These are phyloP conservation scores for Diplodia corticola DNA, from an alignment of 2,329 filamentous ascomycete genomes.

Conservation along the genomic window DNA sequence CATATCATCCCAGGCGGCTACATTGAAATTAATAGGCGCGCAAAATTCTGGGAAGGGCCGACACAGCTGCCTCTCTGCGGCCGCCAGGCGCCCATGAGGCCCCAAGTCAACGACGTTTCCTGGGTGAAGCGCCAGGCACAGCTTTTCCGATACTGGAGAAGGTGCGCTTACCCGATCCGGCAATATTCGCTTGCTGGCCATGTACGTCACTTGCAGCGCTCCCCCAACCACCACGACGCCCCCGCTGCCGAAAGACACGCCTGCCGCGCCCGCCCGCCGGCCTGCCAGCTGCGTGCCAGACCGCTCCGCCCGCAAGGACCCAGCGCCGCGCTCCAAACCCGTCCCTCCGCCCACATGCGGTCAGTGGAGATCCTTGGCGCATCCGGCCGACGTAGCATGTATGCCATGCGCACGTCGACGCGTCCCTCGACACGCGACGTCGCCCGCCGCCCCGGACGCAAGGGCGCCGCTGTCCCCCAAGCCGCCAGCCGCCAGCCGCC, in stretches of 20 bases:
- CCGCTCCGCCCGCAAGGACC: neutral
- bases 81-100: neutral
- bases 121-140: neutral
- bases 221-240: neutral
- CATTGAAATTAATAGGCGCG: slow-evolving; percentile 20
- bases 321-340: neutral
- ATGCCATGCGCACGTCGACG: neutral
- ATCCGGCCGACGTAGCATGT: neutral
- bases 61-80: neutral
- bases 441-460: neutral
- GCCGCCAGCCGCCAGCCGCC: neutral
- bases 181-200: neutral
- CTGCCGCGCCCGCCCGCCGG: neutral
- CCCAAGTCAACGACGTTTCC: neutral
- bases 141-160: slow-evolving; percentile 2
- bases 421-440: neutral
- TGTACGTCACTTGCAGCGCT: neutral
- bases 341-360: neutral
- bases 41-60: slow-evolving; percentile 20
- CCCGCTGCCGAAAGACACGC: too few species aligned
- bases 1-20: slow-evolving; percentile 13
- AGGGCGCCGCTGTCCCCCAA: neutral
- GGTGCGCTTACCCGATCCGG: slow-evolving; percentile 10
- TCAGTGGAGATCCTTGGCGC: neutral
- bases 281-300: neutral